A percentile compares a stretch with the other conserved stretches of the same genome.
Evolutionary conservation across 2,329 filamentous ascomycete genomes (phyloP).

Genomic region (Niveomyces coronatus): DNA sequence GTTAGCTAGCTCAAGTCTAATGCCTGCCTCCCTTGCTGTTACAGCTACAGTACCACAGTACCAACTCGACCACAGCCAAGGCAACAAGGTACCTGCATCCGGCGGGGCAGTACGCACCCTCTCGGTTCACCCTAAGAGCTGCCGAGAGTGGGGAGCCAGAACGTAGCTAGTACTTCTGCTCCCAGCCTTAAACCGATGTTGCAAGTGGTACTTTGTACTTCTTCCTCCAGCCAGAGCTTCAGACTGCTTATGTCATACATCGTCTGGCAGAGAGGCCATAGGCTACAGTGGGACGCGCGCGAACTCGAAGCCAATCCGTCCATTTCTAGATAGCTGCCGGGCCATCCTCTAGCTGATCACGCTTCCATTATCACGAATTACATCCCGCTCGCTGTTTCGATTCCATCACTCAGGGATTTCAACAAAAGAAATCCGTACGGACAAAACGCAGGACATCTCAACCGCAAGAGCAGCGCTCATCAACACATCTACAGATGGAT

Average conservation of each 20-base stretch:
- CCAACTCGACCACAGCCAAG: too few relatives aligned
- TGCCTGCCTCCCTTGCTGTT: too few relatives aligned
- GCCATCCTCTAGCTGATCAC: constrained; percentile 12
- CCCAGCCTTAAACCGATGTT: too few relatives aligned
- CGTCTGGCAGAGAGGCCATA: constrained; percentile 13
- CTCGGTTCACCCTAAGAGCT: background rate
- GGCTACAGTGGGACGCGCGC: constrained; percentile 29
- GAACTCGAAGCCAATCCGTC: constrained; percentile 12
- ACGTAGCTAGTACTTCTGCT: background rate
- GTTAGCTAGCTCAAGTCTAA: background rate
- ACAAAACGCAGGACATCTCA: too few relatives aligned
- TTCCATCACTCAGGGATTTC: constrained; percentile 11
- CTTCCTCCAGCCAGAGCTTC: constrained; percentile 1
- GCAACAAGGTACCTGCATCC: constrained; percentile 1
- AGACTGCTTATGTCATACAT: constrained; percentile 13
- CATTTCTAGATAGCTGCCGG: constrained; percentile 6
- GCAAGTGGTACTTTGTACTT: background rate
- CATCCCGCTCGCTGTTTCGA: constrained; percentile 6
- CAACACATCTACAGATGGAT: constrained; percentile 41
- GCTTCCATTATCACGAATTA: constrained; percentile 3
- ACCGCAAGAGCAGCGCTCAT: background rate
- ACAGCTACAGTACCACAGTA: too few relatives aligned
- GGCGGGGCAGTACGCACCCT: constrained; percentile 2
- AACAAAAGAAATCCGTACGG: background rate
- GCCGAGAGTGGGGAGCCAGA: background rate